Percentiles rank a stretch among this genome's conserved stretches.
These are phyloP conservation scores for Solanum virginianum DNA, from an alignment of 257 asterid genomes.

Conservation along the genomic window DNA sequence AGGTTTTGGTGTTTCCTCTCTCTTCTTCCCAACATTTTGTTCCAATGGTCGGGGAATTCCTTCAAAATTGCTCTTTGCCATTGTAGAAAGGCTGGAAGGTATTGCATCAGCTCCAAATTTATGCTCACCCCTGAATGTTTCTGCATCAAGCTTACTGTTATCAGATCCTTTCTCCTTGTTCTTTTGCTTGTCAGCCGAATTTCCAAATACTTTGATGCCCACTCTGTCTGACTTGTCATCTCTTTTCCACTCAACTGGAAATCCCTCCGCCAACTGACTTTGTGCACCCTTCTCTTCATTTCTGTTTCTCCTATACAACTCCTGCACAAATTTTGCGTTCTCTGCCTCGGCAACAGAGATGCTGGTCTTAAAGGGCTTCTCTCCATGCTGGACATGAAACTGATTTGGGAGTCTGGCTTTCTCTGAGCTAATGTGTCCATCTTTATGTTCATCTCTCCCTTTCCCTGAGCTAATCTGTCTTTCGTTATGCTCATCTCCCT, in stretches of 20 bases:
- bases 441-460: conserved; percentile 13
- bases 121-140: conserved; percentile 14
- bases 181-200: conserved; percentile 21
- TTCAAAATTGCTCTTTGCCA: conserved; percentile 19
- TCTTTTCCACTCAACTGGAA: conserved; percentile 18
- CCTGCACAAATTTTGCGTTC: conserved; percentile 45
- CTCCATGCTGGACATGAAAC: conserved; percentile 39
- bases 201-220: conserved; percentile 15
- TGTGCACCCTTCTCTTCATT: conserved; percentile 20
- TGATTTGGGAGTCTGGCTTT: conserved; percentile 15
- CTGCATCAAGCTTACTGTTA: conserved; percentile 19
- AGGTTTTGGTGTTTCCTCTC: conserved; percentile 29
- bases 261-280: conserved; percentile 26
- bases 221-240: conserved; percentile 15
- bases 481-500: conserved; percentile 17
- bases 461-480: conserved; percentile 4
- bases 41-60: conserved; percentile 22
- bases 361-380: conserved; percentile 12
- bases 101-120: conserved; percentile 11
- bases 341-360: conserved; percentile 14
- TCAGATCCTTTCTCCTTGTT: conserved; percentile 26
- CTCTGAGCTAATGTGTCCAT: conserved; percentile 8
- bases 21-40: conserved; percentile 20
- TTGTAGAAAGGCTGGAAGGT: conserved; percentile 13
- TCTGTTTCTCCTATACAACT: conserved; percentile 49